Conservation (phyloP, 2,329 filamentous ascomycete species). For the Xylaria sp. region DNA sequence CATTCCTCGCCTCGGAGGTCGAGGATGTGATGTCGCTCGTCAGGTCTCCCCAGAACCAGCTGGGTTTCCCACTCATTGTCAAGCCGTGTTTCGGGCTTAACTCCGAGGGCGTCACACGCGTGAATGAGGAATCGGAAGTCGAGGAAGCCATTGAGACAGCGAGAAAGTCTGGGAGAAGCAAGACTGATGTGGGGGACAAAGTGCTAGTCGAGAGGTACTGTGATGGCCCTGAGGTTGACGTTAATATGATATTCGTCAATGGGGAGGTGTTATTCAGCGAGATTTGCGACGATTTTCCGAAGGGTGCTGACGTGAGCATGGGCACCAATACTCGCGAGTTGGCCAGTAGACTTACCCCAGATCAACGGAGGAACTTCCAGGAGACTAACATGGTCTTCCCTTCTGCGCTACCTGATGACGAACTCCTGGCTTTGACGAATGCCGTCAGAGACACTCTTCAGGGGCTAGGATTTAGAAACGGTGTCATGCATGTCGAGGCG, state of each 20-base stretch:
- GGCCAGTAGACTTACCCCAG: background rate
- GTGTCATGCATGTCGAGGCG: constrained; percentile 39
- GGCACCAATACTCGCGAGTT: background rate
- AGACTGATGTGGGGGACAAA: constrained; percentile 15
- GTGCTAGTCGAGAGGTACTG: constrained; percentile 38
- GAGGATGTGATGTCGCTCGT: constrained; percentile 31
- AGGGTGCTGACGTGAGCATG: constrained; percentile 30
- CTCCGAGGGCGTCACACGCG: constrained; percentile 38
- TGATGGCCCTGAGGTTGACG: constrained; percentile 39
- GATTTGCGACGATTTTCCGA: constrained; percentile 41
- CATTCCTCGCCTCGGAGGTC: constrained; percentile 29
- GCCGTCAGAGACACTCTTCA: constrained; percentile 29
- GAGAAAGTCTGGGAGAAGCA: constrained; percentile 1
- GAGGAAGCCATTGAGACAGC: constrained; percentile 17
- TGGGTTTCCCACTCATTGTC: constrained; percentile 37
- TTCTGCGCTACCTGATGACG: constrained; percentile 35
- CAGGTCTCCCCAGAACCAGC: constrained; percentile 7
- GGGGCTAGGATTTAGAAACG: constrained; percentile 35
- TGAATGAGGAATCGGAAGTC: constrained; percentile 25
- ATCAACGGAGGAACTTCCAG: constrained; percentile 32
- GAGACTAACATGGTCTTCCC: constrained; percentile 39
- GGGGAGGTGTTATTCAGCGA: constrained; percentile 38
- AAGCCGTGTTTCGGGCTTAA: constrained; percentile 38
- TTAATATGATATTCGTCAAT: constrained; percentile 37
- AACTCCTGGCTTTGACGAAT: constrained; percentile 26